phyloP scores from a whole-genome alignment of 306 rosid species.

The Prunus davidiana region DNA sequence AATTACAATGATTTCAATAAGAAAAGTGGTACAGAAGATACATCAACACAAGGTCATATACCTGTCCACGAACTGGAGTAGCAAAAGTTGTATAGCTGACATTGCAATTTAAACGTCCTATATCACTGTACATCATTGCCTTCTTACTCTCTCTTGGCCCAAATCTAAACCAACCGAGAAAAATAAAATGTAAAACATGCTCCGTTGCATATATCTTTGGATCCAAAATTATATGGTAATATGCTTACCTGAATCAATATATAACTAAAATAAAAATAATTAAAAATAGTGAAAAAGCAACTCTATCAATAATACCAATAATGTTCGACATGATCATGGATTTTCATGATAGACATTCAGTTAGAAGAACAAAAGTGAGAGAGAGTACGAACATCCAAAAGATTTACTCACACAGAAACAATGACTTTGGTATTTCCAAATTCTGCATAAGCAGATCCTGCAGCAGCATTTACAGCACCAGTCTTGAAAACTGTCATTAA shows the following conservation, averaged over 20 bases:
- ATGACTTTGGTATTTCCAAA: conserved; percentile 93
- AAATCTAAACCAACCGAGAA: conserved; percentile 47
- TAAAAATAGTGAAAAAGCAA: not conserved
- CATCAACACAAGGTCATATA: conserved; percentile 18
- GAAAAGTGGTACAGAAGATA: not conserved
- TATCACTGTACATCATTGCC: conserved; percentile 90
- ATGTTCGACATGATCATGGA: no score
- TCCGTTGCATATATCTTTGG: not conserved
- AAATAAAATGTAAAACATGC: not conserved
- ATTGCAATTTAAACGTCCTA: conserved; percentile 83
- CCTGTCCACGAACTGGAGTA: conserved; percentile 83
- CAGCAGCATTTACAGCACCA: conserved; percentile 91
- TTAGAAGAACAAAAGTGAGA: not conserved
- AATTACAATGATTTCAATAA: conserved; percentile 14
- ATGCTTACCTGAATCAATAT: not conserved
- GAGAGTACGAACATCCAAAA: not conserved
- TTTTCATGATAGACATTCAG: not conserved
- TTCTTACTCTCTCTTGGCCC: conserved; percentile 99
- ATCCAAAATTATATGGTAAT: not conserved
- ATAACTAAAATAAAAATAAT: not conserved
- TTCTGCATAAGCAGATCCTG: conserved; percentile 98
- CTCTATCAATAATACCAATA: not conserved
- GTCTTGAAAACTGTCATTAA: conserved; percentile 79
- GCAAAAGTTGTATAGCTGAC: conserved; percentile 84
- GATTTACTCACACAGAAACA: conserved; percentile 85